Conservation (phyloP, 306 rosid species). For the Ormosia semicastrata region DNA sequence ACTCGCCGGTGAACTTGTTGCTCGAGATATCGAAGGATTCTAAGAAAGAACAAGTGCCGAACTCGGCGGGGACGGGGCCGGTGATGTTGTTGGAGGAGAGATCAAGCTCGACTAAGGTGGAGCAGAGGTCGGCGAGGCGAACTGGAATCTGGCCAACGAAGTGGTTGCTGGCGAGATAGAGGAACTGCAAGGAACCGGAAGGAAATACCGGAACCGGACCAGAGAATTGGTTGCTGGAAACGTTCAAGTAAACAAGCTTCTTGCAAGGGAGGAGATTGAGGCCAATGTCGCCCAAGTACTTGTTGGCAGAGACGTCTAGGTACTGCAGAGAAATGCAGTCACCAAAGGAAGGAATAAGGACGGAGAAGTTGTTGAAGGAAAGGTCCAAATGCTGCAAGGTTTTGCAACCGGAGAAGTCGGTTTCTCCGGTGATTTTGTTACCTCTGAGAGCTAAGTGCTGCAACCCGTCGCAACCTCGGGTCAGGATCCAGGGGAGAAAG, state of each 20-base stretch:
- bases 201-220: slow-evolving; percentile 66
- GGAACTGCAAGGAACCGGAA: slow-evolving; percentile 37
- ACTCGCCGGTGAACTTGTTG: slow-evolving; percentile 54
- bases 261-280: slow-evolving; percentile 43
- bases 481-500: slow-evolving; percentile 56
- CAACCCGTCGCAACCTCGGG: slow-evolving; percentile 39
- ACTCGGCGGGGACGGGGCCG: slow-evolving; percentile 50
- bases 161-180: slow-evolving; percentile 49
- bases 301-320: slow-evolving; percentile 82
- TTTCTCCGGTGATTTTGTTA: slow-evolving; percentile 63
- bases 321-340: slow-evolving; percentile 50
- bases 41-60: slow-evolving; percentile 50
- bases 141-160: slow-evolving; percentile 59
- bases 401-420: slow-evolving; percentile 43
- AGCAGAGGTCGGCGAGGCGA: slow-evolving; percentile 43
- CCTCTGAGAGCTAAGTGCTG: slow-evolving; percentile 46
- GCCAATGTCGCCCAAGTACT: slow-evolving; percentile 59
- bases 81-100: slow-evolving; percentile 56
- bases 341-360: slow-evolving; percentile 55
- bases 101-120: slow-evolving; percentile 50
- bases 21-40: slow-evolving; percentile 51
- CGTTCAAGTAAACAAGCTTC: slow-evolving; percentile 51
- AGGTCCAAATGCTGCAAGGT: slow-evolving; percentile 54
- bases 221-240: slow-evolving; percentile 58
- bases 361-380: slow-evolving; percentile 69